Base-by-base conservation (phyloP, 441 rosid genomes). In the Cnidoscolus chayamansa region DNA sequence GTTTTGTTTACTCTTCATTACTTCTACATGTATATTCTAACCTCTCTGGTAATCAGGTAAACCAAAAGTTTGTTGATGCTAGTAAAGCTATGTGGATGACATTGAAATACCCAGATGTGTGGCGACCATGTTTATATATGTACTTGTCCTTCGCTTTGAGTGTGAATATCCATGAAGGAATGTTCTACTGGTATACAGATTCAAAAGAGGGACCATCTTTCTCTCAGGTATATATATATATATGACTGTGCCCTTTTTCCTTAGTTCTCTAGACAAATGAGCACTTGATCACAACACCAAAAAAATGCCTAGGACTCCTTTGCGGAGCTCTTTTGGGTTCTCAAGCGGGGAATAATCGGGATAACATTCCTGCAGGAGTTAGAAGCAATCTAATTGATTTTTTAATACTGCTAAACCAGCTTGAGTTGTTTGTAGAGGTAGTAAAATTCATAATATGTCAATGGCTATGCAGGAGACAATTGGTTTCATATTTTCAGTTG, bases 61-160 rank as follows among this genome's bases (percentile, higher is more conserved):
- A 77, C 73, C 85, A 75, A 77, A 96, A 86, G 73, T 81, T 92
- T 78, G 63, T 77, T 10, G 93, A 87, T 69, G 99, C 97, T 16
- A 84, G 91, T 51, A 92, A 85, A 81, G 83, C 96, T 0, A 92
- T 90, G 97, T 89, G 96, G 98, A 85, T 79, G 37, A 94, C 98
- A 43, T 58, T 94, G 79, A 90, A 89, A 70, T 82, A 80, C 77
- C 88, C 90, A 2, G 84, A 84, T 53, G 98, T 92, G 58, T 96
- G 98, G 98, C 83, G 98, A 71, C 96, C 98, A 16, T 86, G 98
- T 77, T 70, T 96, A 11, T 96, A 96, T 63, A 92, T 96, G 97
- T 96, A 87, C 75, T 54, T 90, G 20, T 94, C 98, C 13, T 80
- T 94, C 32, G 85, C 94, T 50, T 53, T 90, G 76, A 87, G 98